Conservation (phyloP, 306 rosid species). For the Abrus precatorius region DNA sequence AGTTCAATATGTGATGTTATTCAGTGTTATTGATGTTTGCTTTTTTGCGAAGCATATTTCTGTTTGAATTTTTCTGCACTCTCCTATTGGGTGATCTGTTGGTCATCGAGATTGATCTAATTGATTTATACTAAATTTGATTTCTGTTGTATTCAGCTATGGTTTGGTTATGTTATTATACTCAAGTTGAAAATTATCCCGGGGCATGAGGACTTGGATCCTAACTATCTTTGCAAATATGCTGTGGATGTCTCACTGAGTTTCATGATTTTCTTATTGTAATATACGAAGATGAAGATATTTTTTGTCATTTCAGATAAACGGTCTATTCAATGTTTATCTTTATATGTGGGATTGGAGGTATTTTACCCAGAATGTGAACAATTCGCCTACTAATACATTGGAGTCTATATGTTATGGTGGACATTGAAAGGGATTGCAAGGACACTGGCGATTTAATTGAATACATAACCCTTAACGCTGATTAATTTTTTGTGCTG, state of each 20-base stretch:
- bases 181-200: slow-evolving; percentile 15
- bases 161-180: neutral
- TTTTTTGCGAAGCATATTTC: neutral
- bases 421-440: slow-evolving; percentile 43
- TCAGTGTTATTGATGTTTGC: slow-evolving; percentile 25
- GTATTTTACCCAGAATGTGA: slow-evolving; percentile 10
- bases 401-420: slow-evolving; percentile 2
- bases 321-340: slow-evolving; percentile 35
- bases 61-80: neutral
- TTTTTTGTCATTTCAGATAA: slow-evolving; percentile 11
- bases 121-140: slow-evolving; percentile 20
- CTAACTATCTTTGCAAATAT: neutral
- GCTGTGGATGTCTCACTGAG: slow-evolving; percentile 5
- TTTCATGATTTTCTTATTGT: slow-evolving; percentile 16
- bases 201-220: neutral
- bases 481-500: slow-evolving; percentile 4
- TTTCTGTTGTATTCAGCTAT: neutral
- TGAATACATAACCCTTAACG: neutral
- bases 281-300: slow-evolving; percentile 18
- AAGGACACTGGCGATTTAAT: neutral
- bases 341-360: slow-evolving; percentile 7
- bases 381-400: neutral
- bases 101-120: slow-evolving; percentile 4
- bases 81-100: slow-evolving; percentile 33
- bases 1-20: slow-evolving; percentile 7